Base-by-base conservation (phyloP, 2,329 filamentous ascomycete genomes). In the Aureobasidium musti region DNA sequence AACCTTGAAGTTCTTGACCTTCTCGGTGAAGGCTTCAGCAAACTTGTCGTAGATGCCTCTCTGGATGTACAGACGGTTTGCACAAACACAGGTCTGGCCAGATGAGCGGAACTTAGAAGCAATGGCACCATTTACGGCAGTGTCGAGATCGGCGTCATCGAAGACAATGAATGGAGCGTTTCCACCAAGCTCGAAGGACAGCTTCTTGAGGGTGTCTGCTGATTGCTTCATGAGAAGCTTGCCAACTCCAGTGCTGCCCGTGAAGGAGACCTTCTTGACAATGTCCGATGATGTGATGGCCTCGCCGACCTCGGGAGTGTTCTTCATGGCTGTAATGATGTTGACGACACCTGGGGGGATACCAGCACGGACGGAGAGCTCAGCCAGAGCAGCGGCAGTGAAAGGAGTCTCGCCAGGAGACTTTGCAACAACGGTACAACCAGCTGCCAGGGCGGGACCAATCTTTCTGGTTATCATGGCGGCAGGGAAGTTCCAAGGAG, bases 81-180 rank as follows among this genome's bases (percentile, higher is more conserved):
- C 82, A 70, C 82, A 83, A 5, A 98, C 93, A 77, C 95, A 99
- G 0, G 95, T 98, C 82, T 99, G 95, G 41, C 95, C 95, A 0
- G 91, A 96, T 43, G 89, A 92, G 65, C 95, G 90, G 86, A 98
- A 98, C 78, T 98, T 99, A 74, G 87, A 93, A 28, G 88, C 82
- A 64, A 98, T 86, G 56, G 92, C 92, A 30, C 93, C 94, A 0
- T 87, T 81, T 0, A 98, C 92, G 2, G 95, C 95, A 5, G 82
- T 81, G 67, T 97, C 93, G 23, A 98, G 80, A 75, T 98, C 91
- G 23, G 94, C 76, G 74, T 98, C 94, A 74, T 98, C 92, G 74
- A 98, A 98, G 39, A 98, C 92, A 71, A 98, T 97, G 76, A 97
- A 96, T 1, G 94, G 94, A 0, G 94, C 91, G 77, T 98, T 98